Conservation (phyloP, 129 eudicot genomes). For the Smallanthus sonchifolius region DNA sequence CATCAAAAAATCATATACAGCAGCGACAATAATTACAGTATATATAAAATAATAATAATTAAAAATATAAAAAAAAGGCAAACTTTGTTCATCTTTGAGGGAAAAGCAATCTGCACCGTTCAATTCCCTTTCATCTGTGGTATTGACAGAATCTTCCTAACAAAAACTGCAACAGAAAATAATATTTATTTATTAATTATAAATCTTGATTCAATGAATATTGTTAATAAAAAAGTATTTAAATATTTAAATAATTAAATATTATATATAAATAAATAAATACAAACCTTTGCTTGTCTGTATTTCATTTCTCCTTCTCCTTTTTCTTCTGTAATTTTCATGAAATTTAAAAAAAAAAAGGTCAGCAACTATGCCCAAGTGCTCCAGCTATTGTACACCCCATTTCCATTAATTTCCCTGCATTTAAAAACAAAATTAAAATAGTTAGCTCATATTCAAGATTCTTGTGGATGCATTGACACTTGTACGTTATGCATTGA, state of each 20-base stretch:
- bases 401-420: conserved; percentile 88
- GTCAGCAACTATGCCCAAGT: conserved; percentile 53
- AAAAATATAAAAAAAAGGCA: not conserved
- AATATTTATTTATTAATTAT: conserved; percentile 6
- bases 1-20: conserved; percentile 53
- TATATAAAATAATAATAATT: conserved; percentile 23
- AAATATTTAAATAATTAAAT: not conserved
- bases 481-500: not conserved
- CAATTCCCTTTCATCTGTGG: conserved; percentile 18
- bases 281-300: conserved; percentile 29
- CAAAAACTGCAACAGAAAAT: conserved; percentile 14
- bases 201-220: not conserved
- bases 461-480: not conserved
- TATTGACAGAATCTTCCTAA: conserved; percentile 37
- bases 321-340: conserved; percentile 11
- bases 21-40: conserved; percentile 44
- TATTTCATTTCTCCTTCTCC: conserved; percentile 16
- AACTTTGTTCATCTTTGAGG: conserved; percentile 28
- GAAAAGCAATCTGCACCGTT: conserved; percentile 29
- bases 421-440: not conserved
- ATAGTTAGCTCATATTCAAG: not conserved
- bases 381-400: conserved; percentile 66
- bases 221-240: conserved; percentile 2
- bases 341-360: conserved; percentile 2
- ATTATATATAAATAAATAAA: conserved; percentile 3